phyloP scores from a whole-genome alignment of 2,329 filamentous ascomycete species.

The Amylocarpus encephaloides region DNA sequence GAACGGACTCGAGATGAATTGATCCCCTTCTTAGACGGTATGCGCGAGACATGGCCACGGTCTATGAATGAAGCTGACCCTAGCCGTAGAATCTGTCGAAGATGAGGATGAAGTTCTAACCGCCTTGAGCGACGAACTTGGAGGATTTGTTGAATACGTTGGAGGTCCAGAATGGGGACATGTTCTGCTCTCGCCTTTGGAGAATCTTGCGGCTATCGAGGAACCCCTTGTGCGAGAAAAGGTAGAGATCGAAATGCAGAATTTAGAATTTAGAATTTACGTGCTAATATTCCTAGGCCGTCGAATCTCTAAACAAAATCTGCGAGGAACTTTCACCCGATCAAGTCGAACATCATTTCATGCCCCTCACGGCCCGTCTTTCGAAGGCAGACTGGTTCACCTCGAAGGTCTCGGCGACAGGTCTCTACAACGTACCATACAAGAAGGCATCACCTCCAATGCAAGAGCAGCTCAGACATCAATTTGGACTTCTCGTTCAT shows the following conservation, averaged over 20 bases:
- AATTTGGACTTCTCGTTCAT: conserved; percentile 89
- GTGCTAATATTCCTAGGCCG: conserved; percentile 55
- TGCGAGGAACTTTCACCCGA: conserved; percentile 83
- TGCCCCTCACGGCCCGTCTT: conserved; percentile 88
- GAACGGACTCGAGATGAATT: conserved; percentile 97
- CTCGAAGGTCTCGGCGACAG: conserved; percentile 96
- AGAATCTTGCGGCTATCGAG: conserved; percentile 97
- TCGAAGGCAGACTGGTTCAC: conserved; percentile 99
- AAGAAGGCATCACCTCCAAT: conserved; percentile 80
- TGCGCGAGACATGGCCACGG: conserved; percentile 34
- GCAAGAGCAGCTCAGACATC: conserved; percentile 85
- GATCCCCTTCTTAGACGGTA: conserved; percentile 98
- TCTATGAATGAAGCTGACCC: conserved; percentile 3
- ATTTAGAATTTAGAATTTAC: neutral
- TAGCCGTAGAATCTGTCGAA: conserved; percentile 80
- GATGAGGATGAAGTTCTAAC: conserved; percentile 98
- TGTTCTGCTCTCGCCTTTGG: conserved; percentile 90
- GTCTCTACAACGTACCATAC: conserved; percentile 90
- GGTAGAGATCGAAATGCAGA: conserved; percentile 44
- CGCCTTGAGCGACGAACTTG: conserved; percentile 92
- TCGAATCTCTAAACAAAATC: conserved; percentile 99
- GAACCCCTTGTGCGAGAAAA: conserved; percentile 97
- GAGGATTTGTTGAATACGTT: conserved; percentile 95
- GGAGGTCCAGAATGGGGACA: conserved; percentile 90
- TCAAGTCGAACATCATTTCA: conserved; percentile 96